Evolutionary conservation across 352 stramenopile species (phyloP).

Genomic region (Phytophthora colocasiae): DNA sequence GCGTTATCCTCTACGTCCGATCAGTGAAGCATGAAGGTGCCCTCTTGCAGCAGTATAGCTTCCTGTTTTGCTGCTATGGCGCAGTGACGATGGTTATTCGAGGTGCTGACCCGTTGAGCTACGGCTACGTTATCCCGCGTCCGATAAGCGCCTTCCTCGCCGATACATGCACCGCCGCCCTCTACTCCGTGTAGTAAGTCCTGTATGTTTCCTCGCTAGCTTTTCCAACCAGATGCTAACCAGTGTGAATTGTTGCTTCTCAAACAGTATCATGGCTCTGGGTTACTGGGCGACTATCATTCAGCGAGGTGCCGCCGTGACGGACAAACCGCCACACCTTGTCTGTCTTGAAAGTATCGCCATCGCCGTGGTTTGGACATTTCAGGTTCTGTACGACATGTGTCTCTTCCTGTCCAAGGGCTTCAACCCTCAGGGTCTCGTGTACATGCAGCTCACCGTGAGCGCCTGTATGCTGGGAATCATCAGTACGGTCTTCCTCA

Average conservation of each 20-base stretch:
- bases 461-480: constrained; percentile 50
- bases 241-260: constrained; percentile 13
- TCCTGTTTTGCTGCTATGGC: constrained; percentile 53
- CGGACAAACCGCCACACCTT: constrained; percentile 40
- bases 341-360: constrained; percentile 42
- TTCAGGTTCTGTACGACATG: constrained; percentile 54
- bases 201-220: not conserved
- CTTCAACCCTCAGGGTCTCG: constrained; percentile 44
- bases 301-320: constrained; percentile 42
- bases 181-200: constrained; percentile 65
- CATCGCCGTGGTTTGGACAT: constrained; percentile 49
- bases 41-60: constrained; percentile 52
- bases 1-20: constrained; percentile 45
- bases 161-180: constrained; percentile 53
- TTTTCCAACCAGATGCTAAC: constrained; percentile 10
- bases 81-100: constrained; percentile 54
- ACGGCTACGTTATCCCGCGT: constrained; percentile 48
- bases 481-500: constrained; percentile 52
- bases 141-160: constrained; percentile 48
- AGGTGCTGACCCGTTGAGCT: constrained; percentile 50
- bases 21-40: constrained; percentile 46
- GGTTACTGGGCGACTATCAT: constrained; percentile 61
- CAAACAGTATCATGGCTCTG: constrained; percentile 48
- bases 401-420: constrained; percentile 52
- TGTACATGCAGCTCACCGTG: constrained; percentile 51